These are phyloP conservation scores for Penicillium olsonii DNA, from an alignment of 2,329 filamentous ascomycete species.

Conservation along the genomic window DNA sequence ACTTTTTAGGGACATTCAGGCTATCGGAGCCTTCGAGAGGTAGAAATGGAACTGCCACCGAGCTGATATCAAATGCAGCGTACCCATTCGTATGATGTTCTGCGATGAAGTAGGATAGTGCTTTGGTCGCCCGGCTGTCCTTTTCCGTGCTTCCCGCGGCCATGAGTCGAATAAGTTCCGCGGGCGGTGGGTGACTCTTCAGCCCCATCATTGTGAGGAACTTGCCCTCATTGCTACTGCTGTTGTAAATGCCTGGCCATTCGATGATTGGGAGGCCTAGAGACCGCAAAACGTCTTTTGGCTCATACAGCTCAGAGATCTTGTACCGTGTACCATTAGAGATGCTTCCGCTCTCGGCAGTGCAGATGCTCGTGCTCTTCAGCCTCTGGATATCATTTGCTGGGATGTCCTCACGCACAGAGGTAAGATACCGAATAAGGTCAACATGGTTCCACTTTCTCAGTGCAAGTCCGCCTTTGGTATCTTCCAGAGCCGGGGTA, in stretches of 20 bases:
- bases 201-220: constrained; percentile 76
- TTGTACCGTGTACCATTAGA: constrained; percentile 65
- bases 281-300: constrained; percentile 67
- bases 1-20: constrained; percentile 72
- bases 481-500: constrained; percentile 49
- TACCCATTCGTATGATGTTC: constrained; percentile 81
- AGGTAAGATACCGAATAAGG: constrained; percentile 89
- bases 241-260: constrained; percentile 74
- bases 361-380: constrained; percentile 76
- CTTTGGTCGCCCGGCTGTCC: constrained; percentile 63
- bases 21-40: constrained; percentile 68
- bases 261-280: constrained; percentile 75
- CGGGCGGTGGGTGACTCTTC: constrained; percentile 67
- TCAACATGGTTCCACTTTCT: constrained; percentile 88
- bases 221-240: constrained; percentile 68
- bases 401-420: constrained; percentile 87
- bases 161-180: constrained; percentile 78
- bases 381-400: constrained; percentile 76
- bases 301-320: constrained; percentile 79
- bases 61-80: constrained; percentile 60
- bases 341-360: constrained; percentile 64
- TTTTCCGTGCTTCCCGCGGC: constrained; percentile 58
- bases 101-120: constrained; percentile 79
- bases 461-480: constrained; percentile 49
- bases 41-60: constrained; percentile 62